Base-by-base conservation (phyloP, 2,329 filamentous ascomycete genomes). In the Pseudogymnoascus sp. region DNA sequence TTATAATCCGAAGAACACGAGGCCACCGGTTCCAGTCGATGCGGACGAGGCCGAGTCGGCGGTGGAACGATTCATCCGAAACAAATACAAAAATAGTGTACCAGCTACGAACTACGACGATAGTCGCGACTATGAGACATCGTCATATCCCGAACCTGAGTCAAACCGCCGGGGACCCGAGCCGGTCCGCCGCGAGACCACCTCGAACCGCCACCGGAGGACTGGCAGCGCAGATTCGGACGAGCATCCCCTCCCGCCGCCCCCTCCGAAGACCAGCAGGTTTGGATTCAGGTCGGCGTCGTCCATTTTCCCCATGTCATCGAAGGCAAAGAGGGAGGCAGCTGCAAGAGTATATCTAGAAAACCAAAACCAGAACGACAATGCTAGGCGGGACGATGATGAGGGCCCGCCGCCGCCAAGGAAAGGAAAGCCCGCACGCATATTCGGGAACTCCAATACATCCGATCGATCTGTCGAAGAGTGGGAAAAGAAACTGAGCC, bases 41-140 rank as follows among this genome's bases (percentile, higher is more conserved):
- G 86, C 86, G 41, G 95, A 99, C 77, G 93, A 98, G 78, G 90
- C 90, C 60, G 93, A 99, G 74, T 89, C 90, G 10, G 92, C 90
- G 28, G 95, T 99, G 89, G 95, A 99, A 77, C 85, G 91, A 66
- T 98, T 93, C 76, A 96, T 99, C 69, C 84, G 93, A 66, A 88
- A 93, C 73, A 99, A 99, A 77, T 99, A 99, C 77, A 87, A 93
- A 73, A 87, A 72, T 23, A 69, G 77, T 75, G 48, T 77, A 74
- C 69, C 78, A 73, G 36, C 77, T 77, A 66, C 77, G 77, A 61
- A 61, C 19, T 41, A 41, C 10, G 43, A 62, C 10, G 19, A 62
- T 60, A 25, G 16, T 39, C 60, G 36, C 19, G 36, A 61, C 60
- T 39, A 67, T 72, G 11, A 73, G 75, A 65, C 72, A 72, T 57